Evolutionary conservation across 176 grass and related monocot species (phyloP), one percentile per base, ranked within the genome.

Genomic region (Guadua angustifolia): DNA sequence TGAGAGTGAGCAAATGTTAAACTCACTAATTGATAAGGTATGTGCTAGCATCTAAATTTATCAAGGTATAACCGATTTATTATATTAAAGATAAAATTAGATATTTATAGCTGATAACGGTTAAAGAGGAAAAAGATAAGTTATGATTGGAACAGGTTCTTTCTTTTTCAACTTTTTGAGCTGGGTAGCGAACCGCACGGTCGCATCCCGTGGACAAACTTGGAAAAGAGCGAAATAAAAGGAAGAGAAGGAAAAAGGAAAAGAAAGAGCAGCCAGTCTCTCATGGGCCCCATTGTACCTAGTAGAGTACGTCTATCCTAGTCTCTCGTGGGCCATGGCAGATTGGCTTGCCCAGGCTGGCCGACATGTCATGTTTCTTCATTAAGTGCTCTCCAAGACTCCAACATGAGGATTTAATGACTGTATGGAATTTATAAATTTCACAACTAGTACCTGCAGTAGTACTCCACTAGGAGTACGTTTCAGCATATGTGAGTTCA

Each of bases 311-410:
- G 40, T 63, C 53, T 42, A 67, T 44, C n/a, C 46, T 35, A 67
- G 64, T 74, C 77, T 42, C 7, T 13, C 52, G 7, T 83, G 61
- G 82, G 76, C 75, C 82, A 43, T 21, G 49, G 21, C 72, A 51
- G 46, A 79, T 66, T 42, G 66, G 18, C 35, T 40, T 10, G 80
- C 64, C 74, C 76, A 81, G 82, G 39, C 57, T 59, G 47, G 78
- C 46, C 73, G 84, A 83, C 84, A 83, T 59, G 84, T 72, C 84
- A 90, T 68, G 88, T 86, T 86, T 83, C 79, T 73, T 33, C 73
- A 74, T 40, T 71, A 72, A 86, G 19, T 71, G 64, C 83, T 40
- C 65, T 46, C 13, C 51, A 32, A 1, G 4, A 58, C 24, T n/a
- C 16, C 61, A 66, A 13, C 46, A 69, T 25, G 14, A 18, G 58